A percentile compares a stretch with the other conserved stretches of the same genome.
Evolutionary conservation across 2,329 filamentous ascomycete species (phyloP).

Genomic region (Allantophomopsis cytisporea): DNA sequence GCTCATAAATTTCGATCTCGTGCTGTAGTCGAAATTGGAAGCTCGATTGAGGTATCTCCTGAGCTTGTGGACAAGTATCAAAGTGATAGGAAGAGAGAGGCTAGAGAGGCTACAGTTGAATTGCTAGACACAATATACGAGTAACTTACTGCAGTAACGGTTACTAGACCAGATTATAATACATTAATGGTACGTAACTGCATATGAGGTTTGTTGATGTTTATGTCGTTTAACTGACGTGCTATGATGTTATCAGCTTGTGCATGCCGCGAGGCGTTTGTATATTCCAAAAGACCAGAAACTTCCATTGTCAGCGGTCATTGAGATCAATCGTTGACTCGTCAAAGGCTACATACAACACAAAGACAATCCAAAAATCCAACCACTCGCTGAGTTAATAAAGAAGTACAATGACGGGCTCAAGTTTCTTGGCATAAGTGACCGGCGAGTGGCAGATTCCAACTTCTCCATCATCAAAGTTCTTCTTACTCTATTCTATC

Average conservation of each 20-base stretch:
- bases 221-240: too few relatives aligned
- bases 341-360: slow-evolving; percentile 83
- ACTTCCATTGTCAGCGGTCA: slow-evolving; percentile 75
- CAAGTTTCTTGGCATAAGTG: slow-evolving; percentile 70
- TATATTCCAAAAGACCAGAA: slow-evolving; percentile 91
- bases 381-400: slow-evolving; percentile 58
- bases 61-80: slow-evolving; percentile 79
- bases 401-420: slow-evolving; percentile 76
- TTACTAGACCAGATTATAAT: slow-evolving; percentile 90
- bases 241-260: slow-evolving; percentile 29
- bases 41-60: slow-evolving; percentile 68
- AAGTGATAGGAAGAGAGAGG: slow-evolving; percentile 67
- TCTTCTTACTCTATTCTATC: slow-evolving; percentile 63
- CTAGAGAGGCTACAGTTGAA: slow-evolving; percentile 71
- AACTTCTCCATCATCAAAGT: slow-evolving; percentile 67
- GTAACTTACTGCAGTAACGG: slow-evolving; percentile 73
- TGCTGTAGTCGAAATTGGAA: slow-evolving; percentile 88
- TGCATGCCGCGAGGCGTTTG: slow-evolving; percentile 79
- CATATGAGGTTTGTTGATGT: too few relatives aligned
- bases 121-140: slow-evolving; percentile 78
- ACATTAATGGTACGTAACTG: slow-evolving; percentile 36
- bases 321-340: slow-evolving; percentile 83
- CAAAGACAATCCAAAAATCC: slow-evolving; percentile 76
- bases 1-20: slow-evolving; percentile 94
- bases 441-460: slow-evolving; percentile 86